Percentiles rank a stretch among this genome's conserved stretches.
phyloP scores from a whole-genome alignment of 176 grass and related monocot genomes.

The Aegilops umbellulata region DNA sequence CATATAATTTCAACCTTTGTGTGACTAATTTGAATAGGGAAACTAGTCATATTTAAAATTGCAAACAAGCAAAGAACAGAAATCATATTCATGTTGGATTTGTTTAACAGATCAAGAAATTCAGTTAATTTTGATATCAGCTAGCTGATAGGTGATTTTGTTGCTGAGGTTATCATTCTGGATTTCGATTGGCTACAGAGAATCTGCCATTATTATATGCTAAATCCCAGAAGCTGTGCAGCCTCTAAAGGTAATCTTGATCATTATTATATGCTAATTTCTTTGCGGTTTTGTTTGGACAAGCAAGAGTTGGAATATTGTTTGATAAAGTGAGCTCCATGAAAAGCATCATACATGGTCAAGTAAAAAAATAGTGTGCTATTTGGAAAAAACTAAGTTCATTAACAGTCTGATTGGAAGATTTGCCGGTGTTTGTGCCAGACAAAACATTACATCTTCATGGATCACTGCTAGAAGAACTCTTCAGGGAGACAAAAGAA shows the following conservation, averaged over 20 bases:
- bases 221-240: not conserved
- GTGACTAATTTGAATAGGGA: conserved; percentile 20
- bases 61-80: not conserved
- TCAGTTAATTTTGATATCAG: not conserved
- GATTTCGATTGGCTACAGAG: not conserved
- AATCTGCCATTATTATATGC: not conserved
- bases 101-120: conserved; percentile 2
- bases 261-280: not conserved
- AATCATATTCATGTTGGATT: conserved; percentile 11
- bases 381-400: not conserved
- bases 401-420: not conserved
- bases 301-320: conserved; percentile 4
- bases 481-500: not conserved
- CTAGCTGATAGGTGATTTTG: not conserved
- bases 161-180: not conserved
- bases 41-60: not conserved
- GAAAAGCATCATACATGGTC: not conserved
- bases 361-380: not conserved
- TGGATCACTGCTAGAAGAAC: not conserved
- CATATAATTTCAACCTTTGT: conserved; percentile 23
- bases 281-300: conserved; percentile 1
- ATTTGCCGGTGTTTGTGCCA: not conserved
- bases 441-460: not conserved
- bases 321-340: not conserved
- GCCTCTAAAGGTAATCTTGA: conserved; percentile 2